Base-by-base conservation (phyloP, 2,329 filamentous ascomycete species). In the Xylaria sp. region DNA sequence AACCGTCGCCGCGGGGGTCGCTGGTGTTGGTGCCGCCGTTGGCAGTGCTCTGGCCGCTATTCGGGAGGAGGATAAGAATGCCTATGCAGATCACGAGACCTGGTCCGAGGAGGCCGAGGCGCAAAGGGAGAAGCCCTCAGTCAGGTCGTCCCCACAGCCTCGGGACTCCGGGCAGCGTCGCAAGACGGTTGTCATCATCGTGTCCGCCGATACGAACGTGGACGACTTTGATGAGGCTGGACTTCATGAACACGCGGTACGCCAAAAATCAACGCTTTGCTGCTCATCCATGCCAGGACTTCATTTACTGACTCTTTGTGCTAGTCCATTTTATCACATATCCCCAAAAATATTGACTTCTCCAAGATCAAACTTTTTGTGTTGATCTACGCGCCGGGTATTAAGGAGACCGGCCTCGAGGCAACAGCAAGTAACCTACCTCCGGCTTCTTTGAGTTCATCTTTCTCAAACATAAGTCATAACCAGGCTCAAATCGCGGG, bases 91-190 rank as follows among this genome's bases (percentile, higher is more conserved):
- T 79, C 93, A 96, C 81, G 92, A 93, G 78, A 90, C 93, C 61
- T 98, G 95, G 95, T 94, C 92, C 16, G 94, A 98, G 79, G 94
- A 98, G 82, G 93, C 91, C 25, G 91, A 93, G 74, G 87, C 91
- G 58, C 89, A 91, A 76, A 83, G 83, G 73, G 83, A 85, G 63
- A 83, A 82, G 63, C 73, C 77, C 67, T 66, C 79, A 42, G 72
- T 82, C 42, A 64, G 68, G 69, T 61, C 79, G 51, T 73, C 82
- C 44, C 53, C 71, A 67, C 79, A 66, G 70, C 78, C 73, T 74
- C 79, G 60, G 29, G 70, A 73, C 16, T 69, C 80, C 60, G 71
- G 78, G 60, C 88, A 84, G 76, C 86, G 85, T 75, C 88, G 89
- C 76, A 96, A 91, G 84, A 93, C 90, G 0, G 92, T 98, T n/a